These are phyloP conservation scores for Mycena vulgaris DNA, from an alignment of 768 basidiomycete genomes.

Conservation along the genomic window DNA sequence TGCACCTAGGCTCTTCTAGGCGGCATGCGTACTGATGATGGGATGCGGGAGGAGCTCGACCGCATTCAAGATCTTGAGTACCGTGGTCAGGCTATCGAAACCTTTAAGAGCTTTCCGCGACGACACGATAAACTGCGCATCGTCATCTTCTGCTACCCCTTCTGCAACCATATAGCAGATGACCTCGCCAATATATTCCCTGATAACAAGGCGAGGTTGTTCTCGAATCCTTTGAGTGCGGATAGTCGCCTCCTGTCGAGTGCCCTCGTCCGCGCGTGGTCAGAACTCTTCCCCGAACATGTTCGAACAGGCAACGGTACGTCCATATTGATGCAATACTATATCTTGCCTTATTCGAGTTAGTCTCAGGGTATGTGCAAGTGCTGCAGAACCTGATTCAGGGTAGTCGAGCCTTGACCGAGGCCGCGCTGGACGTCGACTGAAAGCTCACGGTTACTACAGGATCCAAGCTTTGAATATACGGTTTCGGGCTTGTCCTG, in stretches of 20 bases:
- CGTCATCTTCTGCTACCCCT: constrained; percentile 1
- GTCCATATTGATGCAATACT: background rate
- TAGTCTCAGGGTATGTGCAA: constrained; percentile 10
- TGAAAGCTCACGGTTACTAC: too few relatives aligned
- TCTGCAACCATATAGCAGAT: background rate
- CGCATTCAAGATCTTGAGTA: background rate
- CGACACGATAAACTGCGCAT: background rate
- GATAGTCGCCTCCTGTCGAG: constrained; percentile 10
- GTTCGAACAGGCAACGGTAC: constrained; percentile 15
- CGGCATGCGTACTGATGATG: constrained; percentile 11
- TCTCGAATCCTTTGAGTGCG: constrained; percentile 6
- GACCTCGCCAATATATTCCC: background rate
- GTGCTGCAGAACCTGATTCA: constrained; percentile 1
- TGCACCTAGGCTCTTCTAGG: background rate
- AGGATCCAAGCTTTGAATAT: too few relatives aligned
- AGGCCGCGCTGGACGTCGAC: background rate
- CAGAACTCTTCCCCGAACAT: constrained; percentile 7
- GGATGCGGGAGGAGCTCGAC: background rate
- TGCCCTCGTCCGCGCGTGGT: constrained; percentile 5
- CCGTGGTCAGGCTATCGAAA: constrained; percentile 1
- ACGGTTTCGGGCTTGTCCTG: too few relatives aligned
- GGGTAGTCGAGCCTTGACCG: background rate
- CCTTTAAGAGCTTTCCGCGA: background rate
- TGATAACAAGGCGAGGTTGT: background rate
- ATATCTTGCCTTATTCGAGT: background rate